These are phyloP conservation scores for Ephemerocybe angulata DNA, from an alignment of 768 basidiomycete genomes.

Conservation along the genomic window DNA sequence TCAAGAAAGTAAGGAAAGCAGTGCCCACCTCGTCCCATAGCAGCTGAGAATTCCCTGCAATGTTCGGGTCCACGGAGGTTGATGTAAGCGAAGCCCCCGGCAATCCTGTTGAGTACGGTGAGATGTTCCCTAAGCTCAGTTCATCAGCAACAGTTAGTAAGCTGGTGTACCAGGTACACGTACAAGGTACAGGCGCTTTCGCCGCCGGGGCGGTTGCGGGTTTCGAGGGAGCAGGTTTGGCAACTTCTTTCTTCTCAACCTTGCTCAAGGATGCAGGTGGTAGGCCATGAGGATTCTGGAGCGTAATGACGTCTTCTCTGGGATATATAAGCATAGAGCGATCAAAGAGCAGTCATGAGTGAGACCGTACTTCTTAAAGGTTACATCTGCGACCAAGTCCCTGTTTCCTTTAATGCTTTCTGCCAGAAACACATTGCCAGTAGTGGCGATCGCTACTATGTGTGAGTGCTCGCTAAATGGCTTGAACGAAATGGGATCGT, in stretches of 20 bases:
- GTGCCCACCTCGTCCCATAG: constrained; percentile 85
- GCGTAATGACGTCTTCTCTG: constrained; percentile 86
- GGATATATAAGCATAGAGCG: constrained; percentile 6
- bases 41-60: constrained; percentile 57
- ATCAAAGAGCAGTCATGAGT: background rate
- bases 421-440: constrained; percentile 90
- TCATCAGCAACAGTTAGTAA: background rate
- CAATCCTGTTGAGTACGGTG: constrained; percentile 86
- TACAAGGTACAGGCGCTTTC: constrained; percentile 68
- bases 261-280: constrained; percentile 47
- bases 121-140: constrained; percentile 67
- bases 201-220: constrained; percentile 32
- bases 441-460: constrained; percentile 84
- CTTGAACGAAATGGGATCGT: constrained; percentile 98
- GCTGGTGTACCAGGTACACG: constrained; percentile 18
- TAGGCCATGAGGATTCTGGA: constrained; percentile 87
- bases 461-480: constrained; percentile 96
- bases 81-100: constrained; percentile 93
- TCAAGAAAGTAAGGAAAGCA: background rate
- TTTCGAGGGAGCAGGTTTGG: constrained; percentile 26
- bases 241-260: constrained; percentile 26
- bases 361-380: constrained; percentile 71
- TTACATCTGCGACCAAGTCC: constrained; percentile 82
- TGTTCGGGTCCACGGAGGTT: constrained; percentile 79
- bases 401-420: constrained; percentile 84